Conservation (phyloP, 371 early-diverging fungal species). For the Sporodiniella umbellata region DNA sequence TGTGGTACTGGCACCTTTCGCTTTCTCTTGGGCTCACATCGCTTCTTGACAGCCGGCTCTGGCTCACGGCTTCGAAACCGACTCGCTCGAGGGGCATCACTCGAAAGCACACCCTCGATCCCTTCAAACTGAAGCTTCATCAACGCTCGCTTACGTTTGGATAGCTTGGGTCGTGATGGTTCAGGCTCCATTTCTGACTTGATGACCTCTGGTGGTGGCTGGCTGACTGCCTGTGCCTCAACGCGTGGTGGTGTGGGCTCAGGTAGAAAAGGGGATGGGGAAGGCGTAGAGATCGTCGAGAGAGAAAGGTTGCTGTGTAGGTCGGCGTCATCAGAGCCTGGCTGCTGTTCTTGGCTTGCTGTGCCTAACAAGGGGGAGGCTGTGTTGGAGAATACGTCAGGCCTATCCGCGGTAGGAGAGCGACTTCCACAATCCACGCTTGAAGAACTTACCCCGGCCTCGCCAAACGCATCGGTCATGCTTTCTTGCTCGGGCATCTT, state of each 20-base stretch:
- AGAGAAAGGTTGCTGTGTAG: neutral
- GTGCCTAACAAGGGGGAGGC: conserved; percentile 1
- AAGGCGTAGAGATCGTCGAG: neutral
- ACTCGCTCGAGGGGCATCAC: neutral
- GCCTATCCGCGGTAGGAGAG: no score
- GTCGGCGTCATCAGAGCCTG: neutral
- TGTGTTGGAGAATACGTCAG: conserved; percentile 14
- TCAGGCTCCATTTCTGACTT: neutral
- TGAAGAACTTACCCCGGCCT: conserved; percentile 1
- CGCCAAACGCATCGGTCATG: conserved; percentile 2
- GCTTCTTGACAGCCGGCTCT: neutral
- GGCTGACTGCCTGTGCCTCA: no score
- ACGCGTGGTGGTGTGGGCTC: neutral
- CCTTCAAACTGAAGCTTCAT: neutral
- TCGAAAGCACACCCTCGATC: neutral
- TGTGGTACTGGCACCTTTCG: no score
- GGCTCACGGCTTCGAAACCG: neutral
- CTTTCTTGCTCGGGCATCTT: conserved; percentile 1
- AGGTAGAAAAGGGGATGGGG: neutral
- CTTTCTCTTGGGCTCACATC: no score
- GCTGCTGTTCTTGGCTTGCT: no score
- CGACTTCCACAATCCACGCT: conserved; percentile 8
- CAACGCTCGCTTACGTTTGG: neutral
- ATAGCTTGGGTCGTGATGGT: neutral
- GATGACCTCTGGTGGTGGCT: neutral